phyloP scores from a whole-genome alignment of 805 yeast species.

The Starmerella khaoyaiensis region DNA sequence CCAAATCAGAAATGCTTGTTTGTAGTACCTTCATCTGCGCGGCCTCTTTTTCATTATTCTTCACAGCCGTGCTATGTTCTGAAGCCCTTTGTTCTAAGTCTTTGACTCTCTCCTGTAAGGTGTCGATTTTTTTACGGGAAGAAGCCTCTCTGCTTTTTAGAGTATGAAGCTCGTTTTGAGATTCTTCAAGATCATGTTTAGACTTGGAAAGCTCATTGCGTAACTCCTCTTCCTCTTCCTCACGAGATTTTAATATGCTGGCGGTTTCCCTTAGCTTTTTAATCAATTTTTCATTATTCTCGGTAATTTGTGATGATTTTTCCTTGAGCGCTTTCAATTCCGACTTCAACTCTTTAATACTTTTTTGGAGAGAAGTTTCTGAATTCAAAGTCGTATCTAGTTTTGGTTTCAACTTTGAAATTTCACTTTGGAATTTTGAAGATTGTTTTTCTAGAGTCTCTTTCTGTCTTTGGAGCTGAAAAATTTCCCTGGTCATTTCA shows the following conservation, averaged over 20 bases:
- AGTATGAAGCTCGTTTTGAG: constrained; percentile 6
- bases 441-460: constrained; percentile 26
- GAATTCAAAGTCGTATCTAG: constrained; percentile 11
- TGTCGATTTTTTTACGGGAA: constrained; percentile 9
- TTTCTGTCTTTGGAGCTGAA: constrained; percentile 49
- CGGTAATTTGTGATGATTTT: too few species aligned
- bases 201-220: constrained; percentile 7
- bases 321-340: constrained; percentile 11
- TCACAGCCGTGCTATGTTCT: not conserved
- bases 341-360: constrained; percentile 23
- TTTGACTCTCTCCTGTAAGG: not conserved
- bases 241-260: constrained; percentile 14
- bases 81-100: not conserved
- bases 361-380: constrained; percentile 18
- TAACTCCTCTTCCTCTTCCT: constrained; percentile 18
- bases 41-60: not conserved
- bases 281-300: constrained; percentile 34
- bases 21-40: not conserved
- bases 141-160: constrained; percentile 8
- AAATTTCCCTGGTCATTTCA: constrained; percentile 75
- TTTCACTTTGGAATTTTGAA: constrained; percentile 8
- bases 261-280: constrained; percentile 31
- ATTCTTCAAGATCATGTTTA: constrained; percentile 5
- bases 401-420: constrained; percentile 22
- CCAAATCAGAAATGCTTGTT: not conserved